A percentile compares a stretch with the other conserved stretches of the same genome.
phyloP scores from a whole-genome alignment of 2,329 filamentous ascomycete genomes.

The Pezicula neosporulosa region DNA sequence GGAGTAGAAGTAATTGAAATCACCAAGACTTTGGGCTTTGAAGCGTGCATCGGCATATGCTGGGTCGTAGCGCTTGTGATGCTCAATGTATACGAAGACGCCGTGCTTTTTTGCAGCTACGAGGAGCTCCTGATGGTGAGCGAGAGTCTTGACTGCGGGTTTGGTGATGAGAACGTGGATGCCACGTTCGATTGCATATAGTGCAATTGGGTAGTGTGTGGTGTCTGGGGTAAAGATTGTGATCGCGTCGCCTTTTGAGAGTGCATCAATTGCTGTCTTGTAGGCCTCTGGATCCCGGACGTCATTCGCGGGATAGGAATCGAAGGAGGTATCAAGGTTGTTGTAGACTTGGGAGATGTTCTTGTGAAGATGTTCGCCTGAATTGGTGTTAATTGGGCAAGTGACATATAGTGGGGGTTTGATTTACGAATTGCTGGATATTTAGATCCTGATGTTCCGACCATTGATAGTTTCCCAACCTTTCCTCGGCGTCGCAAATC shows the following conservation, averaged over 20 bases:
- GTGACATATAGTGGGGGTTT: neutral
- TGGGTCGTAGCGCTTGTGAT: slow-evolving; percentile 95
- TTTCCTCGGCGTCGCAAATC: slow-evolving; percentile 86
- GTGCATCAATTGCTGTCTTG: slow-evolving; percentile 81
- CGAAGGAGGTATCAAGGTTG: slow-evolving; percentile 79
- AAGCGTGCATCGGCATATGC: slow-evolving; percentile 85
- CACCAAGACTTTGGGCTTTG: slow-evolving; percentile 72
- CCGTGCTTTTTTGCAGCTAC: slow-evolving; percentile 67
- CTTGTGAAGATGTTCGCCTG: slow-evolving; percentile 77
- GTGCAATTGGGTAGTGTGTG: slow-evolving; percentile 86
- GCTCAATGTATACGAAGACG: slow-evolving; percentile 91
- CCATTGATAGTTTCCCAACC: slow-evolving; percentile 83
- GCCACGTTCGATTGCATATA: slow-evolving; percentile 84
- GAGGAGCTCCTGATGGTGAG: slow-evolving; percentile 75
- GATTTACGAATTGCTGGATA: slow-evolving; percentile 82
- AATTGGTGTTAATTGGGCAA: neutral
- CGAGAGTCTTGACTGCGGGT: slow-evolving; percentile 81
- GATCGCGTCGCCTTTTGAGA: slow-evolving; percentile 80
- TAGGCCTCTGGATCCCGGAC: slow-evolving; percentile 75
- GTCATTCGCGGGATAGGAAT: slow-evolving; percentile 76
- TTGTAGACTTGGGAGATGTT: slow-evolving; percentile 91
- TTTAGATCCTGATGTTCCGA: slow-evolving; percentile 82
- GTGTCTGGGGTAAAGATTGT: slow-evolving; percentile 96
- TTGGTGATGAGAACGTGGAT: slow-evolving; percentile 94
- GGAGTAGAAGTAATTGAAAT: slow-evolving; percentile 98